A percentile compares a stretch with the other conserved stretches of the same genome.
These are phyloP conservation scores for Cnidoscolus chayamansa DNA, from an alignment of 441 rosid species.

Conservation along the genomic window DNA sequence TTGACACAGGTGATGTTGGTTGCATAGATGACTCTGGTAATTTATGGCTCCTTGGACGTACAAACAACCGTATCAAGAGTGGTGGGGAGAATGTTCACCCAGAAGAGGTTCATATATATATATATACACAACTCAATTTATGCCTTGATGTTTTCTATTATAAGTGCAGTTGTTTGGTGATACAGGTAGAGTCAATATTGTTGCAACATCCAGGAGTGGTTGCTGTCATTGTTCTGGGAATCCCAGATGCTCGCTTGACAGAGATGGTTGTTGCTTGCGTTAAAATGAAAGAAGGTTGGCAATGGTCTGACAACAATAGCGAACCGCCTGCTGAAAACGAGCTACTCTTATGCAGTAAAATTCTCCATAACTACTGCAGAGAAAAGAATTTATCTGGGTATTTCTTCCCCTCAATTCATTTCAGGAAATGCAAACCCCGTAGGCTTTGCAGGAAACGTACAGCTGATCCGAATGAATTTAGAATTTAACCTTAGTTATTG, in stretches of 20 bases:
- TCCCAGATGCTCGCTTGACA: constrained; percentile 53
- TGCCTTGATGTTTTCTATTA: not conserved
- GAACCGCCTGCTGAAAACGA: constrained; percentile 10
- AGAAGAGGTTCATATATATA: constrained; percentile 53
- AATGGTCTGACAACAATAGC: constrained; percentile 46
- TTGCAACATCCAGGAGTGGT: constrained; percentile 57
- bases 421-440: not conserved
- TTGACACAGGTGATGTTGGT: constrained; percentile 88
- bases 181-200: constrained; percentile 60
- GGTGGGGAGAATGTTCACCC: constrained; percentile 93
- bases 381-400: constrained; percentile 57
- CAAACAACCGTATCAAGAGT: constrained; percentile 65
- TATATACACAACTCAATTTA: not conserved
- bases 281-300: constrained; percentile 52
- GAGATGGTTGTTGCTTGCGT: constrained; percentile 85
- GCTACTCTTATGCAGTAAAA: constrained; percentile 44
- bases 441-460: no score
- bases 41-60: constrained; percentile 74
- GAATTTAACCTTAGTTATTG: no score
- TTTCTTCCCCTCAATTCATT: not conserved
- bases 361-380: constrained; percentile 44
- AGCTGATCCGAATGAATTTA: no score
- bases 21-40: constrained; percentile 53
- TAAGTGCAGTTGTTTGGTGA: not conserved
- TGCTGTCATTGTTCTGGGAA: constrained; percentile 54